Conservation (phyloP, 768 basidiomycete species). For the Mycena alexandri region DNA sequence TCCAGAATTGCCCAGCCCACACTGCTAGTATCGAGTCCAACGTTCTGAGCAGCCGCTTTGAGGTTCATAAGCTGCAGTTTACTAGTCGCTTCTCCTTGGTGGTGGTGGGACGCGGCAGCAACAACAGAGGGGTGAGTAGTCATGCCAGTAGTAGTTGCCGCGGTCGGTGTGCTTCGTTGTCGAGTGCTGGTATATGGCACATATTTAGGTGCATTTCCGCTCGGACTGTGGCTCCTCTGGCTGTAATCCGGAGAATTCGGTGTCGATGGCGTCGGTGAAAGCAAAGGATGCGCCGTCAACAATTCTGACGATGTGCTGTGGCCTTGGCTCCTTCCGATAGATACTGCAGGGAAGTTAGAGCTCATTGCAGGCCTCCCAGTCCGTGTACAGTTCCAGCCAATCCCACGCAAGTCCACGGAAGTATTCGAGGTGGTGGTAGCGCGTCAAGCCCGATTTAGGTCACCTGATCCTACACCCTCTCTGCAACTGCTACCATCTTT, state of each 20-base stretch:
- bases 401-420: not conserved
- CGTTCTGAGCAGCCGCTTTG: constrained; percentile 76
- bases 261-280: constrained; percentile 56
- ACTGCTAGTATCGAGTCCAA: constrained; percentile 74
- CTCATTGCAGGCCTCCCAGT: constrained; percentile 21
- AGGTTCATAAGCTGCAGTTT: constrained; percentile 80
- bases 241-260: constrained; percentile 45
- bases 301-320: constrained; percentile 65
- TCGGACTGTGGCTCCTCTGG: constrained; percentile 45
- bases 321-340: constrained; percentile 66
- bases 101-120: constrained; percentile 47
- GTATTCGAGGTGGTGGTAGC: not conserved
- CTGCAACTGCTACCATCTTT: not conserved
- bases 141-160: constrained; percentile 38
- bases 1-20: constrained; percentile 86
- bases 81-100: constrained; percentile 71
- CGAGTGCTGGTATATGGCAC: constrained; percentile 35
- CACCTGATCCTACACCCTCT: not conserved
- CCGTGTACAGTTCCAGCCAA: not conserved
- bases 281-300: constrained; percentile 73
- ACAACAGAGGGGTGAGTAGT: constrained; percentile 36
- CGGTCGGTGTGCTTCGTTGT: constrained; percentile 33
- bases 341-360: constrained; percentile 61
- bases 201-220: constrained; percentile 62
- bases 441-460: not conserved